Conservation (phyloP, 2,329 filamentous ascomycete species). For the Exophiala bonariae region DNA sequence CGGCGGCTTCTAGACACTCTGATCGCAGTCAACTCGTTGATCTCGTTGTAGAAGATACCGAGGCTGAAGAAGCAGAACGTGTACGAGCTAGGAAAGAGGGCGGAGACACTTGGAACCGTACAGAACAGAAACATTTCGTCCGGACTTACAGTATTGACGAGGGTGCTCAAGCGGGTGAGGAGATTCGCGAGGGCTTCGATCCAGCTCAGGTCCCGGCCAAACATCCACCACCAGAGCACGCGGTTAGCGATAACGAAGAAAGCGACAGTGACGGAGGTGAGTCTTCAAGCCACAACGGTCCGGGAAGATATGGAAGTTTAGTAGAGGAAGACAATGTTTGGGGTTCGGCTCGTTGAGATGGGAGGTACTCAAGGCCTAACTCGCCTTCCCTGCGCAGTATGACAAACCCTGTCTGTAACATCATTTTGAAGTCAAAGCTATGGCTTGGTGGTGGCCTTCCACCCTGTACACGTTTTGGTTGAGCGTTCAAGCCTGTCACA, state of each 20-base stretch:
- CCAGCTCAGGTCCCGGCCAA: conserved; percentile 24
- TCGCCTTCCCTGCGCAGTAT: too few relatives aligned
- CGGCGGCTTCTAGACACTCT: conserved; percentile 50
- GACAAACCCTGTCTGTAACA: too few relatives aligned
- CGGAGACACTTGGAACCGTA: conserved; percentile 60
- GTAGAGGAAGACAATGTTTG: conserved; percentile 27
- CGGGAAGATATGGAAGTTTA: conserved; percentile 20
- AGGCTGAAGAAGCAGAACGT: conserved; percentile 63
- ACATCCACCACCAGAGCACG: conserved; percentile 26
- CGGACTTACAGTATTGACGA: conserved; percentile 25
- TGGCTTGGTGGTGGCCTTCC: background rate
- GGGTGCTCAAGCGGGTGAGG: conserved; percentile 20
- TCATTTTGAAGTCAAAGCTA: too few relatives aligned
- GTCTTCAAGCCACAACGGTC: conserved; percentile 1
- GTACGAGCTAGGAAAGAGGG: conserved; percentile 64
- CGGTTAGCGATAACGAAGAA: conserved; percentile 26
- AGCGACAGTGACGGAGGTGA: conserved; percentile 13
- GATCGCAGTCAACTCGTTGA: conserved; percentile 63
- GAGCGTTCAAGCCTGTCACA: conserved; percentile 13
- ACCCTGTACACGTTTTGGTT: background rate
- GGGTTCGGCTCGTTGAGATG: conserved; percentile 9
- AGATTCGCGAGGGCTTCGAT: conserved; percentile 29
- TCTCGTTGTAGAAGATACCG: conserved; percentile 63
- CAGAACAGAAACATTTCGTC: conserved; percentile 25
- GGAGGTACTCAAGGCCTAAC: too few relatives aligned